A percentile compares a stretch with the other conserved stretches of the same genome.
Conservation (phyloP, 2,329 filamentous ascomycete species). For the Alternaria tenuissima region DNA sequence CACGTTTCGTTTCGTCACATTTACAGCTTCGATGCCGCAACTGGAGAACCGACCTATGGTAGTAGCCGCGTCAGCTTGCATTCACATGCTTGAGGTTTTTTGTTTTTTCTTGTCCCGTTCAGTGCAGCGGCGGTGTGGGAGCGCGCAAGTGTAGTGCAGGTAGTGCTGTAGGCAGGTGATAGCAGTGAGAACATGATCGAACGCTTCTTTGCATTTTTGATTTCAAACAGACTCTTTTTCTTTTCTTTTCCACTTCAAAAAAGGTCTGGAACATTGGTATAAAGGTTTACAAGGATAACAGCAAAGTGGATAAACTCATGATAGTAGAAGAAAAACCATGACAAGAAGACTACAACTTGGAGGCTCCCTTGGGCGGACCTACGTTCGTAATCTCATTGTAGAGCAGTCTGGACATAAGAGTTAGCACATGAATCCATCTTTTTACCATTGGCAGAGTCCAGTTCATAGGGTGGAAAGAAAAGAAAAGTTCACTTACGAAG, state of each 20-base stretch:
- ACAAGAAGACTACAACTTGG: conserved; percentile 52
- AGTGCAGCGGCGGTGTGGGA: neutral
- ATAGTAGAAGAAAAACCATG: neutral
- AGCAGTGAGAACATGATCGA: too few relatives aligned
- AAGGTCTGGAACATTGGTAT: conserved; percentile 16
- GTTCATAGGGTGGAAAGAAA: too few relatives aligned
- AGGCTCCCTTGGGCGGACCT: conserved; percentile 66
- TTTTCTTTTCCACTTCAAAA: neutral
- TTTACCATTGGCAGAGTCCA: too few relatives aligned
- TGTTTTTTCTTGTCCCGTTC: too few relatives aligned
- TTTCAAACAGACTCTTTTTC: too few relatives aligned
- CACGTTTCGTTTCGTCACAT: neutral
- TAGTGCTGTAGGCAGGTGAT: neutral
- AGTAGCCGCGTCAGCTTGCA: conserved; percentile 16
- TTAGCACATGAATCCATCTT: neutral
- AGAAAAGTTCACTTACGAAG: conserved; percentile 65
- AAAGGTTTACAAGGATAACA: neutral
- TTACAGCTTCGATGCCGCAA: conserved; percentile 26
- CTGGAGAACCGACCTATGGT: conserved; percentile 19
- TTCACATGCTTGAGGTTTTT: conserved; percentile 12
- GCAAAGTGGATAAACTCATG: neutral
- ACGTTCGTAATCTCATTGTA: conserved; percentile 88
- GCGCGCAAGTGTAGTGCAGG: neutral
- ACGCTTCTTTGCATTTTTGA: too few relatives aligned
- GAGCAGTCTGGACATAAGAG: conserved; percentile 66